A percentile compares a stretch with the other conserved stretches of the same genome.
Evolutionary conservation across 2,329 filamentous ascomycete species (phyloP).

Genomic region (Neopestalotiopsis sp.): DNA sequence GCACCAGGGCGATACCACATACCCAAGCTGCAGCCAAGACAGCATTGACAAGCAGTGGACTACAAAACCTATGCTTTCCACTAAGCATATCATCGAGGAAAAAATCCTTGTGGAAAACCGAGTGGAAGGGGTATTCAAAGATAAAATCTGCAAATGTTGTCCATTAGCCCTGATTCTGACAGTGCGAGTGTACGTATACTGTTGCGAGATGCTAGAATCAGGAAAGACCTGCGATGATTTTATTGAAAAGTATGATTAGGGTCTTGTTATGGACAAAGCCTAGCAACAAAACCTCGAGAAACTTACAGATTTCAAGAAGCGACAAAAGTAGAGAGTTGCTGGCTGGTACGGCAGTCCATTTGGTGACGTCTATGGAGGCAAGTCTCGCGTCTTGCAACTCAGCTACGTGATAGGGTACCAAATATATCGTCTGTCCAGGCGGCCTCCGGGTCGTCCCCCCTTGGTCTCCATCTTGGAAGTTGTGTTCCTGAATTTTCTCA

Average conservation of each 20-base stretch:
- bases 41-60: slow-evolving; percentile 22
- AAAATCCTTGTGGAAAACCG: slow-evolving; percentile 22
- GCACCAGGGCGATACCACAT: slow-evolving; percentile 20
- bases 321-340: slow-evolving; percentile 32
- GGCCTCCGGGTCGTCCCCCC: slow-evolving; percentile 16
- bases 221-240: too few species aligned
- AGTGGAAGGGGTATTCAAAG: slow-evolving; percentile 20
- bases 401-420: slow-evolving; percentile 30
- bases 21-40: slow-evolving; percentile 35
- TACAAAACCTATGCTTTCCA: slow-evolving; percentile 20
- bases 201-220: neutral
- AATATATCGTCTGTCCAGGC: slow-evolving; percentile 23
- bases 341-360: slow-evolving; percentile 32
- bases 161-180: neutral
- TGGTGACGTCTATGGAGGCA: slow-evolving; percentile 26
- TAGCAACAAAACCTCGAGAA: too few species aligned
- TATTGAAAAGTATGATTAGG: too few species aligned
- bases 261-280: too few species aligned
- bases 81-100: slow-evolving; percentile 21
- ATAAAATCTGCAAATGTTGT: slow-evolving; percentile 19
- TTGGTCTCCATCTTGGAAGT: slow-evolving; percentile 3
- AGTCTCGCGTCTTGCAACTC: slow-evolving; percentile 30
- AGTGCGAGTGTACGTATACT: neutral
- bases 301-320: slow-evolving; percentile 15
- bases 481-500: slow-evolving; percentile 18